Evolutionary conservation across 2,329 filamentous ascomycete species (phyloP).

Genomic region (Verticillium zaregamsianum): DNA sequence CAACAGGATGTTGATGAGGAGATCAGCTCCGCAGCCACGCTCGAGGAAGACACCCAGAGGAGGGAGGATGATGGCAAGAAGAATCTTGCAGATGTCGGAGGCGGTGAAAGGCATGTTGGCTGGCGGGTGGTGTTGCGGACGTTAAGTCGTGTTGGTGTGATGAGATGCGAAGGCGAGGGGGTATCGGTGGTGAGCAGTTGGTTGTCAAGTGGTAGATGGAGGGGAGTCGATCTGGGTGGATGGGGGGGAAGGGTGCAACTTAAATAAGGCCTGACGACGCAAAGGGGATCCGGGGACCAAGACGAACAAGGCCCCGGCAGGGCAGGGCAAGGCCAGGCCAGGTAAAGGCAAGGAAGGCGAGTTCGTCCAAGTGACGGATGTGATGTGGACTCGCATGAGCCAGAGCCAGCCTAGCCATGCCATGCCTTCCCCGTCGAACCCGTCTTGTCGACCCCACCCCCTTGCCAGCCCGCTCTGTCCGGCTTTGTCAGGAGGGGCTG

Average conservation of each 20-base stretch:
- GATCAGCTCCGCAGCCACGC: conserved; percentile 80
- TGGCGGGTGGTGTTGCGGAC: conserved; percentile 1
- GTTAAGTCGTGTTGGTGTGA: not conserved
- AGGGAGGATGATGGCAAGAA: conserved; percentile 85
- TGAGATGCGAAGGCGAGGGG: not conserved
- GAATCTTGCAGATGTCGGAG: conserved; percentile 59
- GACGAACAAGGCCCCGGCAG: not conserved
- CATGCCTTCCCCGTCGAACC: not conserved
- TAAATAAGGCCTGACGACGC: not conserved
- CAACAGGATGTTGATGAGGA: conserved; percentile 88
- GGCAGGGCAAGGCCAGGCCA: not conserved
- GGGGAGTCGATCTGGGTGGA: conserved; percentile 4
- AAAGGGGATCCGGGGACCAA: not conserved
- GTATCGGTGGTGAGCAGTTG: conserved; percentile 3
- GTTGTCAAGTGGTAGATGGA: not conserved
- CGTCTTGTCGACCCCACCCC: not conserved
- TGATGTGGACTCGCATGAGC: conserved; percentile 14
- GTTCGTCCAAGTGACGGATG: conserved; percentile 5
- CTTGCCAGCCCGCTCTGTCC: not conserved
- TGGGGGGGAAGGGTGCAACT: not conserved
- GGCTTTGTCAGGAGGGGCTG: not conserved
- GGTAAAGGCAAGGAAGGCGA: not conserved
- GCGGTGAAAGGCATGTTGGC: conserved; percentile 55
- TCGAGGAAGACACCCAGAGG: conserved; percentile 93
- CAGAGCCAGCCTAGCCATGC: not conserved